A percentile compares a stretch with the other conserved stretches of the same genome.
Conservation (phyloP, 129 eudicot genomes). For the Mikania micrantha region DNA sequence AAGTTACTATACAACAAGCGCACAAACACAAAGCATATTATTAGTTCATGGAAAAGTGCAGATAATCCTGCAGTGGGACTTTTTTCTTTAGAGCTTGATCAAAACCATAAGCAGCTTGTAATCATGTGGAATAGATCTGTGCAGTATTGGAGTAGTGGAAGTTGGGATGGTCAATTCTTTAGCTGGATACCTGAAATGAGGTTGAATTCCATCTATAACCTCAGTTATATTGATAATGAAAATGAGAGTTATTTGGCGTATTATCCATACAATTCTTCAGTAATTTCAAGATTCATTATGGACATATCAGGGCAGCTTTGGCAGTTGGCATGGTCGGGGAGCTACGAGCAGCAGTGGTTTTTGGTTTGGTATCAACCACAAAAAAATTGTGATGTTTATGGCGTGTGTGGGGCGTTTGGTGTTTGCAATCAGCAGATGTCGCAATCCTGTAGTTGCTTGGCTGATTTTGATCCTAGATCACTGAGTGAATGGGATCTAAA, state of each 20-base stretch:
- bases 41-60: constrained; percentile 28
- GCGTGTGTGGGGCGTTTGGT: constrained; percentile 31
- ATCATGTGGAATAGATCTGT: constrained; percentile 18
- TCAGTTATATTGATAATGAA: constrained; percentile 36
- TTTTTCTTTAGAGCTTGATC: constrained; percentile 22
- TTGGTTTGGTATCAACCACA: constrained; percentile 31
- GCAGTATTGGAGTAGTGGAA: constrained; percentile 24
- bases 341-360: constrained; percentile 6
- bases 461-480: constrained; percentile 24
- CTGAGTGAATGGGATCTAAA: constrained; percentile 18
- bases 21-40: not conserved
- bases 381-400: constrained; percentile 18
- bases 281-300: constrained; percentile 22
- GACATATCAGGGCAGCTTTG: constrained; percentile 40
- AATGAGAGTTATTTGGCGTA: constrained; percentile 54
- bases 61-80: constrained; percentile 29
- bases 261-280: constrained; percentile 12
- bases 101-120: not conserved
- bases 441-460: constrained; percentile 28
- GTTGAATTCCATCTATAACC: not conserved
- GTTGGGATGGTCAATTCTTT: constrained; percentile 32
- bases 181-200: constrained; percentile 15
- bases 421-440: constrained; percentile 3
- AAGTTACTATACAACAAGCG: constrained; percentile 34
- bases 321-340: constrained; percentile 28